phyloP scores from a whole-genome alignment of 2,329 filamentous ascomycete genomes.

The Aspergillus luchuensis region DNA sequence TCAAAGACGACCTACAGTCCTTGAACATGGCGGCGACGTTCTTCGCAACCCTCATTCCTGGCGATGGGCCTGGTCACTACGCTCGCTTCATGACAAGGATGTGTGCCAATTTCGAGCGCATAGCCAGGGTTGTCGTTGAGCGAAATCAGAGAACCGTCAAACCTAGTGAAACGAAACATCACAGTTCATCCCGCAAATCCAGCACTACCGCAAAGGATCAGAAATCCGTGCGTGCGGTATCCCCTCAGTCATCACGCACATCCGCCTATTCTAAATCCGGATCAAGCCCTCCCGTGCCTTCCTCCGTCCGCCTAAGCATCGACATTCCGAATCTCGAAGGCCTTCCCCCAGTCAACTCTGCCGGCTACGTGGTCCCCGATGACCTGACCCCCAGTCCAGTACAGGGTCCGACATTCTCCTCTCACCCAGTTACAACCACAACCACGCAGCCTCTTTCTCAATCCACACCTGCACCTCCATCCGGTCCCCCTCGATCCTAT shows the following conservation, averaged over 20 bases:
- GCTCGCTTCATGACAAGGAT: constrained; percentile 89
- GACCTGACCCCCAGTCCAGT: constrained; percentile 20
- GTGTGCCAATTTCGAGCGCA: constrained; percentile 88
- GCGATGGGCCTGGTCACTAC: constrained; percentile 77
- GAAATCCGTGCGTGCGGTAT: background rate
- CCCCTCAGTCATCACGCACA: constrained; percentile 21
- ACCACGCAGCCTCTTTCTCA: constrained; percentile 4
- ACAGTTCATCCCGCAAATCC: constrained; percentile 22
- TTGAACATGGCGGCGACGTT: constrained; percentile 91
- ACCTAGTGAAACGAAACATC: constrained; percentile 31
- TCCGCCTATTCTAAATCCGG: constrained; percentile 6
- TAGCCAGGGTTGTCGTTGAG: constrained; percentile 82
- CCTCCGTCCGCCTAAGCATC: constrained; percentile 7
- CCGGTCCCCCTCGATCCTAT: background rate
- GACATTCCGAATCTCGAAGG: constrained; percentile 34
- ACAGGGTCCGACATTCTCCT: background rate
- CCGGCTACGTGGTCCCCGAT: constrained; percentile 36
- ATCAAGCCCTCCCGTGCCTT: constrained; percentile 12
- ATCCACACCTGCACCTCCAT: background rate
- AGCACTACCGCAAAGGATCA: background rate
- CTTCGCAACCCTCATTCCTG: constrained; percentile 75
- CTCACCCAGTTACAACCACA: background rate
- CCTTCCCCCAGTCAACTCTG: constrained; percentile 35
- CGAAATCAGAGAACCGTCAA: constrained; percentile 74
- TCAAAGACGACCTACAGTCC: constrained; percentile 78